These are phyloP conservation scores for Salvia rosmarinus DNA, from an alignment of 257 asterid genomes.

Conservation along the genomic window DNA sequence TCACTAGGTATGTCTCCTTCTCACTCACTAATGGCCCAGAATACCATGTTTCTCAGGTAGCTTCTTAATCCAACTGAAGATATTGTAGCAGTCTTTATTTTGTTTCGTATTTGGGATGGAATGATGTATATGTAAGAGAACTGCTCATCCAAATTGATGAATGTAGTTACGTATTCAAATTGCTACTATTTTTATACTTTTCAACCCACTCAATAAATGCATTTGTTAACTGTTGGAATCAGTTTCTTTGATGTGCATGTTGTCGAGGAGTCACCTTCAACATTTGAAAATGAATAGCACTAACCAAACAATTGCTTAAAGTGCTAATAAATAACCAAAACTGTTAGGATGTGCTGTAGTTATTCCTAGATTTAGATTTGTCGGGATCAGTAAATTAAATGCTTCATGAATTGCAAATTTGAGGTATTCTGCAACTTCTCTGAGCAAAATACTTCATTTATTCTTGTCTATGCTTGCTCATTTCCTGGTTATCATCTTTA, in stretches of 20 bases:
- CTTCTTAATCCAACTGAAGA: neutral
- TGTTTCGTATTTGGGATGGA: neutral
- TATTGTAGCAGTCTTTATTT: neutral
- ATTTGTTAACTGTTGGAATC: neutral
- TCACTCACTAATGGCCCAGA: constrained; percentile 98
- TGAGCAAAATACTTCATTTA: constrained; percentile 20
- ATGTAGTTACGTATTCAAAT: neutral
- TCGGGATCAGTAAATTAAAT: neutral
- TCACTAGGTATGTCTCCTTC: constrained; percentile 75
- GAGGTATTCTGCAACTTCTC: neutral
- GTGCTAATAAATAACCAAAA: neutral
- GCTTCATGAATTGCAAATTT: constrained; percentile 12
- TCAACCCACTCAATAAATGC: neutral
- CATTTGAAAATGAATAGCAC: neutral
- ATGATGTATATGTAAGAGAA: neutral
- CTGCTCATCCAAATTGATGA: neutral
- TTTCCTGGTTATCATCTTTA: constrained; percentile 29
- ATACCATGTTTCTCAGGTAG: constrained; percentile 97
- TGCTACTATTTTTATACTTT: neutral
- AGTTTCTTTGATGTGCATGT: neutral
- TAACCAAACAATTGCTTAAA: neutral
- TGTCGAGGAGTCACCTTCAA: constrained; percentile 3
- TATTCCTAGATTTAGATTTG: neutral
- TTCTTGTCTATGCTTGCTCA: constrained; percentile 27
- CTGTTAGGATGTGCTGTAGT: neutral